phyloP scores from a whole-genome alignment of 208 protist genomes.

The Acanthamoeba royreba region DNA sequence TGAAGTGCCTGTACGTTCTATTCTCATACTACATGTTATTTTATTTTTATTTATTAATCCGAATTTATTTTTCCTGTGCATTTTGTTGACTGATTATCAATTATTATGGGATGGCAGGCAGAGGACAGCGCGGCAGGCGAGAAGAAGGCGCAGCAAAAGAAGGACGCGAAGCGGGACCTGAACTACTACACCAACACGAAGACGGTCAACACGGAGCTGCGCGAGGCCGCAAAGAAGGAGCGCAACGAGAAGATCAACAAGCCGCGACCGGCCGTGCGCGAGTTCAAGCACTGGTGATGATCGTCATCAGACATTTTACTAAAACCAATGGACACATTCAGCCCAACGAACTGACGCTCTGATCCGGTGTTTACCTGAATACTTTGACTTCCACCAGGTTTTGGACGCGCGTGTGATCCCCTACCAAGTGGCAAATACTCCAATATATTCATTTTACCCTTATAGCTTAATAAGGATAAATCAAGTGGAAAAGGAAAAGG shows the following conservation, averaged over 20 bases:
- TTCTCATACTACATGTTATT: not conserved
- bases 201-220: not conserved
- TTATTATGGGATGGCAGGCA: not conserved
- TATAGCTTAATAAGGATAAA: too few relatives aligned
- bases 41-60: too few relatives aligned
- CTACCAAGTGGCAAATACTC: too few relatives aligned
- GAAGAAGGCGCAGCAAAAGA: too few relatives aligned
- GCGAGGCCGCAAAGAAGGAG: not conserved
- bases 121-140: not conserved
- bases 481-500: too few relatives aligned
- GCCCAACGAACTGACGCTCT: too few relatives aligned
- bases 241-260: not conserved
- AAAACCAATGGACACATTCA: too few relatives aligned
- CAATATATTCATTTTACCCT: too few relatives aligned
- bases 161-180: not conserved
- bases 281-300: conserved; percentile 13
- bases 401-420: too few relatives aligned
- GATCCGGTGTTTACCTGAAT: too few relatives aligned
- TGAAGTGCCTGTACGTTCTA: not conserved
- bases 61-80: not conserved
- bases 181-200: not conserved
- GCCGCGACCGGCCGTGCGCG: not conserved
- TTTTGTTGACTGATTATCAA: not conserved
- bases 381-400: too few relatives aligned
- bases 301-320: too few relatives aligned